Evolutionary conservation across 2,329 filamentous ascomycete genomes (phyloP).

Genomic region (Rachicladosporium sp.): DNA sequence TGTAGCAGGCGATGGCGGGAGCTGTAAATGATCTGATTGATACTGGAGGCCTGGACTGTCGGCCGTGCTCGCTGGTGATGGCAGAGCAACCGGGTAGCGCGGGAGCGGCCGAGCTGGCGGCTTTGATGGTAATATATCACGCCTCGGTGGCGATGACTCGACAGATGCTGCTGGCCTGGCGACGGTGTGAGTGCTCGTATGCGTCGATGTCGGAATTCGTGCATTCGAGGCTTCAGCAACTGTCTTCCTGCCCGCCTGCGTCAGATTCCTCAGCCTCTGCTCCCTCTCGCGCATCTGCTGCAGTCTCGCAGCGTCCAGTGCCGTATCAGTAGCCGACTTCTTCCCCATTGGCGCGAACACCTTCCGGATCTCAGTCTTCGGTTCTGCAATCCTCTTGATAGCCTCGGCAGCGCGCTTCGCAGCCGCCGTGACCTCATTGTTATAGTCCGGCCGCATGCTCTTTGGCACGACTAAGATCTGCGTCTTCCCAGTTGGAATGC

Average conservation of each 20-base stretch:
- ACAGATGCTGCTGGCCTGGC: too few species aligned
- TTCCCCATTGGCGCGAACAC: neutral
- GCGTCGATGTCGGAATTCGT: neutral
- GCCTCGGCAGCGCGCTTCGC: conserved; percentile 2
- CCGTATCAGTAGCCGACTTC: neutral
- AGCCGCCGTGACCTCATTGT: conserved; percentile 1
- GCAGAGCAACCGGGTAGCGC: too few species aligned
- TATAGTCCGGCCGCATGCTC: conserved; percentile 3
- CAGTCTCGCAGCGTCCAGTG: conserved; percentile 1
- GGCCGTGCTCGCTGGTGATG: too few species aligned
- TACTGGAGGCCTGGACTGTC: too few species aligned
- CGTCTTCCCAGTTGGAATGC: conserved; percentile 1
- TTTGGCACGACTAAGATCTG: conserved; percentile 3
- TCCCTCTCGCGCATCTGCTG: conserved; percentile 2
- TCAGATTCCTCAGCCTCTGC: conserved; percentile 1
- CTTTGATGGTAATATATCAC: too few species aligned
- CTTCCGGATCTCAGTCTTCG: neutral
- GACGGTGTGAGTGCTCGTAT: neutral
- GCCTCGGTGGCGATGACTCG: too few species aligned
- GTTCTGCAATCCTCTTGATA: conserved; percentile 3
- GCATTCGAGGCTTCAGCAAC: neutral
- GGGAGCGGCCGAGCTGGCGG: too few species aligned
- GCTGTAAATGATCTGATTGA: too few species aligned
- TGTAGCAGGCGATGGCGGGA: too few species aligned
- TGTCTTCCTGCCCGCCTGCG: neutral